Conservation (phyloP, 495 filamentous ascomycete genomes). For the Pyrenula aspistea region DNA sequence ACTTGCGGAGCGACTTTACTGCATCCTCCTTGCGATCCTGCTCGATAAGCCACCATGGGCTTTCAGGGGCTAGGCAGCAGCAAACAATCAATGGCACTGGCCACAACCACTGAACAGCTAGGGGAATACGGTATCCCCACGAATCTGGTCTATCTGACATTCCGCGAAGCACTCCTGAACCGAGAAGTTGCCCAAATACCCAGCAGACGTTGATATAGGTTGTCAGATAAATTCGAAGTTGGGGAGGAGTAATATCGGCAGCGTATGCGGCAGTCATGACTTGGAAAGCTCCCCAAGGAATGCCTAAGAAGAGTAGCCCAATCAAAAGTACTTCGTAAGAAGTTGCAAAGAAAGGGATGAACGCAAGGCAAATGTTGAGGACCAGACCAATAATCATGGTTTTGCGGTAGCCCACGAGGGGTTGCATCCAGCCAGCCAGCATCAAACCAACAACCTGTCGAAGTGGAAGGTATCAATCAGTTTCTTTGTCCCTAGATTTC, state of each 20-base stretch:
- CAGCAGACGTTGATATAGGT: constrained; percentile 68
- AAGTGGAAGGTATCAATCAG: too few relatives aligned
- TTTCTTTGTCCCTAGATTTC: too few relatives aligned
- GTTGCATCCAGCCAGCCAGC: constrained; percentile 53
- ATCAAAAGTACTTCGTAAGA: constrained; percentile 47
- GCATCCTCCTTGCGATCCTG: constrained; percentile 48
- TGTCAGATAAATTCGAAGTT: constrained; percentile 56
- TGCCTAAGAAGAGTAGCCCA: constrained; percentile 57
- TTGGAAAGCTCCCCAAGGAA: constrained; percentile 67
- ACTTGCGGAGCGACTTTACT: constrained; percentile 42
- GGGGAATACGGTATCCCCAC: constrained; percentile 51
- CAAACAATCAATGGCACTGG: constrained; percentile 52
- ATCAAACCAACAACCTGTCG: constrained; percentile 55
- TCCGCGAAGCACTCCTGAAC: constrained; percentile 49
- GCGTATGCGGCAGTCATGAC: constrained; percentile 61
- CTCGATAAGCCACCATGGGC: constrained; percentile 64
- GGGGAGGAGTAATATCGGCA: constrained; percentile 57
- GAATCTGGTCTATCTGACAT: constrained; percentile 34
- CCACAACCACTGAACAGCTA: constrained; percentile 66
- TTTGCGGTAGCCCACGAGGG: constrained; percentile 50
- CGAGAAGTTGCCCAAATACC: constrained; percentile 59
- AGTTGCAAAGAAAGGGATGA: constrained; percentile 57
- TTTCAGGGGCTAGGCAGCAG: constrained; percentile 54
- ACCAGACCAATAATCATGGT: constrained; percentile 48
- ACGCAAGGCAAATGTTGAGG: constrained; percentile 46